These are phyloP conservation scores for Elsinoe fawcettii DNA, from an alignment of 2,329 filamentous ascomycete species.

Conservation along the genomic window DNA sequence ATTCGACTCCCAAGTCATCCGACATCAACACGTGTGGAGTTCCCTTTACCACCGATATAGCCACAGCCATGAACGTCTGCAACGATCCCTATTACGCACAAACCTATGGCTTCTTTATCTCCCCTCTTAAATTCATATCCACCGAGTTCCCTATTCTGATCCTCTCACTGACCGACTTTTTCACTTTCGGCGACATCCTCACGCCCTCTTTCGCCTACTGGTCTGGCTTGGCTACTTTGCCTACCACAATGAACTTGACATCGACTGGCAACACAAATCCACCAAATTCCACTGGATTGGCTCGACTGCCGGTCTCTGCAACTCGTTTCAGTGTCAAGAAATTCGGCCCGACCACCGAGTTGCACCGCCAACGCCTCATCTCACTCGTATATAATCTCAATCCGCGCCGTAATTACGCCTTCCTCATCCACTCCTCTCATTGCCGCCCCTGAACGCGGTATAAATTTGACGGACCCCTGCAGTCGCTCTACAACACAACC, in stretches of 20 bases:
- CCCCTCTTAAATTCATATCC: constrained; percentile 37
- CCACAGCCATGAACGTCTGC: constrained; percentile 34
- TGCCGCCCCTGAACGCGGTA: constrained; percentile 16
- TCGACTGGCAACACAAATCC: constrained; percentile 43
- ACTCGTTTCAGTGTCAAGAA: constrained; percentile 13
- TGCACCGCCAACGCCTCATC: constrained; percentile 40
- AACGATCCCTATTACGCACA: constrained; percentile 37
- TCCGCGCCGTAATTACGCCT: constrained; percentile 16
- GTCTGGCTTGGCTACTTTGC: constrained; percentile 31
- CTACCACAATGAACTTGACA: constrained; percentile 38
- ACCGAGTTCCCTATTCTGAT: constrained; percentile 40
- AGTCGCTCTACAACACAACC: constrained; percentile 37
- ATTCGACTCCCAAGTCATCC: not conserved
- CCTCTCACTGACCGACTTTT: constrained; percentile 39
- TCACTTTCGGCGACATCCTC: constrained; percentile 43
- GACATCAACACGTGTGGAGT: constrained; percentile 4
- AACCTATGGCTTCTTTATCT: constrained; percentile 41
- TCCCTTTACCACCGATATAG: not conserved
- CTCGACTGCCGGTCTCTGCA: constrained; percentile 45
- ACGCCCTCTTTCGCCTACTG: constrained; percentile 44
- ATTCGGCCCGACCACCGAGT: constrained; percentile 30
- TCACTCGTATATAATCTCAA: constrained; percentile 33
- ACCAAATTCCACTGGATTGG: constrained; percentile 52
- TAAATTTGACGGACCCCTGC: constrained; percentile 27
- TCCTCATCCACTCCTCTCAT: constrained; percentile 18